Conservation (phyloP, 148 eudicot species). For the Gaultheria prostrata region DNA sequence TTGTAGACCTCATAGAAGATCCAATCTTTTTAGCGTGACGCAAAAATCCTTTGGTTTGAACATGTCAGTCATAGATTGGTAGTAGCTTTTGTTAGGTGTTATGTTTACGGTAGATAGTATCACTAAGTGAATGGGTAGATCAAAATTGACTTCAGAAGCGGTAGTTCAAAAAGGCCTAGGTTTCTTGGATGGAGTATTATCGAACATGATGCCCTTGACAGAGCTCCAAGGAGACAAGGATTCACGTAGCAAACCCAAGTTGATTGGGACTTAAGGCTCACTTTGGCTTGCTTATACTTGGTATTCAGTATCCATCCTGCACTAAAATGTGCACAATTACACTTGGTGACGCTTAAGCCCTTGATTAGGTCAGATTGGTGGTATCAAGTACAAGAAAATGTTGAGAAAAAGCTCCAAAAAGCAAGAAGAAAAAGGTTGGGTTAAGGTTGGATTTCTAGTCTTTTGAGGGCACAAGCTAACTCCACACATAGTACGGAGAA, state of each 20-base stretch:
- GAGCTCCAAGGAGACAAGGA: neutral
- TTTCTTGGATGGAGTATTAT: too few relatives aligned
- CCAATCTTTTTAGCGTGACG: neutral
- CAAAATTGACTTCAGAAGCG: neutral
- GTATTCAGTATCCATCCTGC: neutral
- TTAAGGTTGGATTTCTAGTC: neutral
- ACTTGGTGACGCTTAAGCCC: neutral
- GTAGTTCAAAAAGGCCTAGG: neutral
- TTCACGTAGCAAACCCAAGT: neutral
- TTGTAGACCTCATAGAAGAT: neutral
- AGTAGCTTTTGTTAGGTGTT: neutral
- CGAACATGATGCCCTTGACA: neutral
- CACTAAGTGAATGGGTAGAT: neutral
- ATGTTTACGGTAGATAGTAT: neutral
- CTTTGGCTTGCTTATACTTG: neutral
- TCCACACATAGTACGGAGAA: neutral
- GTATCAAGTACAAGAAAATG: neutral
- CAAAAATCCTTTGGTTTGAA: neutral
- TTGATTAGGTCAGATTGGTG: neutral
- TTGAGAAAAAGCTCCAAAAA: neutral
- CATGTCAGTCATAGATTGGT: neutral
- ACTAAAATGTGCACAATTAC: neutral
- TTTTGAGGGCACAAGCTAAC: neutral
- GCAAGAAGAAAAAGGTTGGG: neutral
- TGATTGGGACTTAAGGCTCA: neutral